Evolutionary conservation across 2,329 filamentous ascomycete genomes (phyloP).

Genomic region (Zarea fungicola): DNA sequence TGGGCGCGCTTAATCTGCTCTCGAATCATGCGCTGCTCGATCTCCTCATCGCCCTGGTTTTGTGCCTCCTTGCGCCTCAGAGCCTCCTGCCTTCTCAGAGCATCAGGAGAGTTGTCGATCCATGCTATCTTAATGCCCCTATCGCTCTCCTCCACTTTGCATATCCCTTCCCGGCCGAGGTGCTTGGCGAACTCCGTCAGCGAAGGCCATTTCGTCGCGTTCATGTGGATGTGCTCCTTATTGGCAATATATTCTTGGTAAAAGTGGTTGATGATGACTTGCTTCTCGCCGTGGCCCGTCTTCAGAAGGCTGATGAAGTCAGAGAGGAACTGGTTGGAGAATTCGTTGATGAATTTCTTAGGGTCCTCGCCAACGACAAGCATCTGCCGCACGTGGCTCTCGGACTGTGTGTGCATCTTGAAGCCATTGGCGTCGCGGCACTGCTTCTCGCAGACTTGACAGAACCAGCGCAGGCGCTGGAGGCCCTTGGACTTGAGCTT

Average conservation of each 20-base stretch:
- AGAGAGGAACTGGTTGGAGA: conserved; percentile 71
- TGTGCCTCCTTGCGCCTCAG: conserved; percentile 77
- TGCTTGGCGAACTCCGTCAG: conserved; percentile 87
- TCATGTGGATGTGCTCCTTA: conserved; percentile 89
- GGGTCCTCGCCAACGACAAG: conserved; percentile 81
- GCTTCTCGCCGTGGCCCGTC: conserved; percentile 87
- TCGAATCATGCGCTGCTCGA: conserved; percentile 75
- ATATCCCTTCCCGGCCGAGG: conserved; percentile 80
- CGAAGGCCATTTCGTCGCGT: conserved; percentile 81
- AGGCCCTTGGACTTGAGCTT: conserved; percentile 78
- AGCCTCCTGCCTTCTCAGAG: conserved; percentile 72
- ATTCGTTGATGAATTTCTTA: conserved; percentile 77
- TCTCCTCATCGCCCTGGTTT: conserved; percentile 85
- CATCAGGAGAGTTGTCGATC: conserved; percentile 88
- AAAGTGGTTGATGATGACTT: conserved; percentile 83
- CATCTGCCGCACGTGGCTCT: conserved; percentile 86
- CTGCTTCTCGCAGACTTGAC: conserved; percentile 65
- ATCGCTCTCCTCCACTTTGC: conserved; percentile 80
- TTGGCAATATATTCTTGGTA: conserved; percentile 91
- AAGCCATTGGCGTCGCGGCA: conserved; percentile 81
- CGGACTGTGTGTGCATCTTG: conserved; percentile 80
- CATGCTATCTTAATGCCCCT: conserved; percentile 84
- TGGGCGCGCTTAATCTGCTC: conserved; percentile 78
- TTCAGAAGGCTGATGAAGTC: conserved; percentile 74
- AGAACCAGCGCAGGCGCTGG: conserved; percentile 87